Conservation (phyloP, 306 rosid species). For the Trifolium dubium region DNA sequence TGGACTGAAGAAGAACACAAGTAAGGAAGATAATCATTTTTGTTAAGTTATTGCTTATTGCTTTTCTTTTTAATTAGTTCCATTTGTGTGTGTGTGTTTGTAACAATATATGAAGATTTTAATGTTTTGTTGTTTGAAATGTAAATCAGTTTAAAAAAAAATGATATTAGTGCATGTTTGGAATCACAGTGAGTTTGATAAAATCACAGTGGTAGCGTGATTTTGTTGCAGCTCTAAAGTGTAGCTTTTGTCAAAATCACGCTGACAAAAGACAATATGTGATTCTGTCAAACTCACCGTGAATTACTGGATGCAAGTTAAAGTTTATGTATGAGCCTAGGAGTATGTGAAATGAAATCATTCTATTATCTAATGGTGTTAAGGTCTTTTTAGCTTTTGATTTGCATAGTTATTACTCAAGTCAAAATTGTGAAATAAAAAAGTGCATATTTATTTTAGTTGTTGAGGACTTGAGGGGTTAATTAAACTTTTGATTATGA, state of each 20-base stretch:
- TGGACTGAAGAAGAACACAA: slow-evolving; percentile 97
- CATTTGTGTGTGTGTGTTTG: not conserved
- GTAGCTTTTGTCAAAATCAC: not conserved
- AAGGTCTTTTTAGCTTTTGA: slow-evolving; percentile 4
- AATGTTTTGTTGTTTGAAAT: slow-evolving; percentile 19
- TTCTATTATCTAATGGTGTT: slow-evolving; percentile 20
- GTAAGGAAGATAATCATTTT: slow-evolving; percentile 61
- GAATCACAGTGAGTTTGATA: not conserved
- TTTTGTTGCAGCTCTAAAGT: not conserved
- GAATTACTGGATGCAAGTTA: not conserved
- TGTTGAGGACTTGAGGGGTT: slow-evolving; percentile 24
- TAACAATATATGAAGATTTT: not conserved
- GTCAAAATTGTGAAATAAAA: not conserved
- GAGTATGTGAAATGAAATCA: slow-evolving; percentile 29
- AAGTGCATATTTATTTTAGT: slow-evolving; percentile 4
- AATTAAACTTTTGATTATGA: slow-evolving; percentile 34
- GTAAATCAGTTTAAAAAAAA: slow-evolving; percentile 7
- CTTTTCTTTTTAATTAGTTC: slow-evolving; percentile 27
- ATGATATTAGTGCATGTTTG: slow-evolving; percentile 16
- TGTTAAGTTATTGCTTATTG: not conserved
- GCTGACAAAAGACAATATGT: not conserved
- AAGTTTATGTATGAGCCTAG: slow-evolving; percentile 11
- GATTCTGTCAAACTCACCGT: not conserved
- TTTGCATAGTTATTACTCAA: slow-evolving; percentile 24
- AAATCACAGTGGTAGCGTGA: not conserved